Conservation (phyloP, 164 flowering plant genomes). For the Macadamia integrifolia region DNA sequence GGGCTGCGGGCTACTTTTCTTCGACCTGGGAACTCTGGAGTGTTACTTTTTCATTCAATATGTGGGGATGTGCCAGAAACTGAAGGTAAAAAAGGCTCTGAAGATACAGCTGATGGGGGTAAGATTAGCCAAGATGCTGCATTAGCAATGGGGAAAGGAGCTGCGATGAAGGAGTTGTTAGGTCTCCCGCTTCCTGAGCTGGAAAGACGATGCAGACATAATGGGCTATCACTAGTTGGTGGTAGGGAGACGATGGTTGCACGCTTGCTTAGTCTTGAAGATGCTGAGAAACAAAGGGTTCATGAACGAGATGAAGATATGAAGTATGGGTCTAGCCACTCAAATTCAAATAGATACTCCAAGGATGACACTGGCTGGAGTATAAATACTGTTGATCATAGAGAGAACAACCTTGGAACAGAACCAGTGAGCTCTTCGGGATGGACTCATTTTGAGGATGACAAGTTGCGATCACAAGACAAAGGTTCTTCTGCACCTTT, state of each 20-base stretch:
- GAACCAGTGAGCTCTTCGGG: slow-evolving; percentile 44
- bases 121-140: slow-evolving; percentile 78
- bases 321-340: slow-evolving; percentile 45
- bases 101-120: slow-evolving; percentile 39
- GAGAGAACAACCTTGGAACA: slow-evolving; percentile 30
- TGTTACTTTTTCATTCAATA: slow-evolving; percentile 78
- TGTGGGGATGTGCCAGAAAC: slow-evolving; percentile 89
- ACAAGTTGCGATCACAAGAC: slow-evolving; percentile 28
- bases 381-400: slow-evolving; percentile 23
- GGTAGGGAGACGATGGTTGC: slow-evolving; percentile 98
- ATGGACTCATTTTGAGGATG: slow-evolving; percentile 52
- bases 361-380: slow-evolving; percentile 23
- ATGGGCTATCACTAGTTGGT: slow-evolving; percentile 94
- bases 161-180: slow-evolving; percentile 76
- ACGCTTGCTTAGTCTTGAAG: slow-evolving; percentile 89
- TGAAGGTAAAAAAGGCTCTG: slow-evolving; percentile 46
- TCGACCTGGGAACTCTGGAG: slow-evolving; percentile 85
- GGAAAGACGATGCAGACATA: slow-evolving; percentile 95
- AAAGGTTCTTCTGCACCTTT: slow-evolving; percentile 28
- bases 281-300: slow-evolving; percentile 79
- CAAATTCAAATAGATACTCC: slow-evolving; percentile 44
- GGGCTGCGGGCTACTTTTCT: slow-evolving; percentile 95
- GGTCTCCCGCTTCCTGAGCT: slow-evolving; percentile 87
- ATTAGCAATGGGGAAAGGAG: slow-evolving; percentile 93
- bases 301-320: slow-evolving; percentile 66